Base-by-base conservation (phyloP, 2,329 filamentous ascomycete genomes). In the Macroventuria anomochaeta region DNA sequence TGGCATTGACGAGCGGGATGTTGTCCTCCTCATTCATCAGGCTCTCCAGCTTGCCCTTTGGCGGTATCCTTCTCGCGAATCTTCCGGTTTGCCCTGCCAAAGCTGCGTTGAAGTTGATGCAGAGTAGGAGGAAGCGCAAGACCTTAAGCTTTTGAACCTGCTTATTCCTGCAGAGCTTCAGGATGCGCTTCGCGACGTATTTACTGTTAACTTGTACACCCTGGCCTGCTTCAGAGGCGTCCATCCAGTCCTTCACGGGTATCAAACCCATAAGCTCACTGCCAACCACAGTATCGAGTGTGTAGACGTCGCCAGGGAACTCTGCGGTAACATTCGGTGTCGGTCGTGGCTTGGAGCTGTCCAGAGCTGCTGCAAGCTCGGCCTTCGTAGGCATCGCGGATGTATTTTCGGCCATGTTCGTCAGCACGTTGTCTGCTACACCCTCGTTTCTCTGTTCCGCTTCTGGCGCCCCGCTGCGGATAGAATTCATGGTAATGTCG, bases 171-270 rank as follows among this genome's bases (percentile, higher is more conserved):
- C 82, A 84, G 43, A 82, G 75, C 3, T 80, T 82, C 37, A 84
- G 74, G 7, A 91, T 77, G 33, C 89, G 85, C 47, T 79, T 76
- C 1, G 88, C 86, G 5, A 92, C 86, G 62, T 84, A 93, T 54
- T 82, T 81, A 31, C 85, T 89, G 34, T 74, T 76, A 28, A 86
- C 76, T 38, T 81, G 71, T 31, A 90, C 79, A 46, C 80, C 79
- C 61, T 86, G 79, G 26, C 82, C 81, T 20, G 82, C 80, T 63
- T 82, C 82, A n/a, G 83, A 80, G 40, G 83, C 81, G 53, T 91
- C 85, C 59, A 88, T 82, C 90, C 90, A 95, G 61, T 91, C 87
- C 67, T 85, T 85, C 53, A 93, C 82, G 10, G 86, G 84, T 7
- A 95, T 80, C 11, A 85, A 77, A 44, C 85, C 83, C 71, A 92